Conservation (phyloP, 2,329 filamentous ascomycete species). For the Ophiostoma sp. region DNA sequence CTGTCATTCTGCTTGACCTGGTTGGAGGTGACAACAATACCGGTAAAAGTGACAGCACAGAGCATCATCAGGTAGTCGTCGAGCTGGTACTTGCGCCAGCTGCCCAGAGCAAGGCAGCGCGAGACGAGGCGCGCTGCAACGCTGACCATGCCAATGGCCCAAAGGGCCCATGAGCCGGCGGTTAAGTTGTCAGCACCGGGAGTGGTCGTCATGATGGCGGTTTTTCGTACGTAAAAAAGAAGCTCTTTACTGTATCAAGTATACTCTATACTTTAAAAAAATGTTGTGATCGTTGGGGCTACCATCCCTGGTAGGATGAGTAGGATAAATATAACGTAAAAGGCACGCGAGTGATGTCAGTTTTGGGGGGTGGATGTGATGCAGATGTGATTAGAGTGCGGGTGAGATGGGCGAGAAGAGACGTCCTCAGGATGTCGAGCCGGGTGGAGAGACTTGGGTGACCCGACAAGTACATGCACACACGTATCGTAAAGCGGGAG, state of each 20-base stretch:
- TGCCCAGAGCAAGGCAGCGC: constrained; percentile 39
- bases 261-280: neutral
- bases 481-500: neutral
- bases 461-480: neutral
- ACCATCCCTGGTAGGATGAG: constrained; percentile 10
- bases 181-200: constrained; percentile 11
- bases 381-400: neutral
- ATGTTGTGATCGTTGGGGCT: neutral
- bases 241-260: neutral
- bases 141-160: constrained; percentile 25
- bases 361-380: neutral
- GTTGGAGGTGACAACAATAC: constrained; percentile 41
- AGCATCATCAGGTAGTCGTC: constrained; percentile 56
- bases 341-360: neutral
- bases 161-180: constrained; percentile 28
- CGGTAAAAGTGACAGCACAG: constrained; percentile 41
- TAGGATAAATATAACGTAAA: neutral
- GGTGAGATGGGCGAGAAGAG: constrained; percentile 1
- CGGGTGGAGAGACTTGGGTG: neutral
- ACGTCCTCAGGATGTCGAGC: neutral
- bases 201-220: constrained; percentile 2
- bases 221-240: neutral
- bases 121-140: constrained; percentile 29
- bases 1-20: constrained; percentile 42
- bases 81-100: constrained; percentile 44